Evolutionary conservation across 1,284 basidiomycete genomes (phyloP).

Genomic region (Puccinia horiana): DNA sequence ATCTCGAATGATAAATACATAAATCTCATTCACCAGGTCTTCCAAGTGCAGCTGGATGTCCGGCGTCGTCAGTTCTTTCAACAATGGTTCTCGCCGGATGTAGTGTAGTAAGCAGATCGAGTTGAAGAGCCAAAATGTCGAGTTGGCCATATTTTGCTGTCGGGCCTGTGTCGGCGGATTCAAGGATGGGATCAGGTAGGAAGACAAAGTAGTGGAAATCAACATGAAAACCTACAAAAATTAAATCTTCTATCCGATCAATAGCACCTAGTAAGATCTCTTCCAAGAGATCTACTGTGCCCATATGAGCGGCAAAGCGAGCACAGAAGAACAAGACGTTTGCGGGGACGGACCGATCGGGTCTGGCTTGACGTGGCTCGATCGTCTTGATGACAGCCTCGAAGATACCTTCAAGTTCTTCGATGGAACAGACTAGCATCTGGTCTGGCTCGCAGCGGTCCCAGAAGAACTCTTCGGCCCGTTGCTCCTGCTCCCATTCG

Average conservation of each 20-base stretch:
- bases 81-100: slow-evolving; percentile 70
- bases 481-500: slow-evolving; percentile 46
- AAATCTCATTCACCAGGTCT: slow-evolving; percentile 90
- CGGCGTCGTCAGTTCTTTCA: slow-evolving; percentile 48
- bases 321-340: slow-evolving; percentile 56
- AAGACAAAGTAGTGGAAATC: slow-evolving; percentile 22
- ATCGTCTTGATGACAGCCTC: slow-evolving; percentile 54
- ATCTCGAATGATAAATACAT: slow-evolving; percentile 92
- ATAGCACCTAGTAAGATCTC: slow-evolving; percentile 86
- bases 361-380: slow-evolving; percentile 55
- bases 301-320: slow-evolving; percentile 53
- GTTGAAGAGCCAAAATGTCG: slow-evolving; percentile 95
- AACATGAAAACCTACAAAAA: slow-evolving; percentile 70
- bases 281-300: slow-evolving; percentile 66
- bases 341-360: slow-evolving; percentile 54
- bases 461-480: slow-evolving; percentile 42
- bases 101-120: slow-evolving; percentile 84
- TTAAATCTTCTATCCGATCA: slow-evolving; percentile 84
- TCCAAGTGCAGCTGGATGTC: slow-evolving; percentile 62
- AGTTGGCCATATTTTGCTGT: slow-evolving; percentile 78
- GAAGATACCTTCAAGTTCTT: slow-evolving; percentile 54
- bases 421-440: slow-evolving; percentile 56
- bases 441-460: slow-evolving; percentile 51
- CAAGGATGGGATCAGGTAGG: slow-evolving; percentile 22
- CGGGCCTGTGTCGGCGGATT: slow-evolving; percentile 65